Evolutionary conservation across 768 basidiomycete species (phyloP).

Genomic region (Psilocybe cyanescens): DNA sequence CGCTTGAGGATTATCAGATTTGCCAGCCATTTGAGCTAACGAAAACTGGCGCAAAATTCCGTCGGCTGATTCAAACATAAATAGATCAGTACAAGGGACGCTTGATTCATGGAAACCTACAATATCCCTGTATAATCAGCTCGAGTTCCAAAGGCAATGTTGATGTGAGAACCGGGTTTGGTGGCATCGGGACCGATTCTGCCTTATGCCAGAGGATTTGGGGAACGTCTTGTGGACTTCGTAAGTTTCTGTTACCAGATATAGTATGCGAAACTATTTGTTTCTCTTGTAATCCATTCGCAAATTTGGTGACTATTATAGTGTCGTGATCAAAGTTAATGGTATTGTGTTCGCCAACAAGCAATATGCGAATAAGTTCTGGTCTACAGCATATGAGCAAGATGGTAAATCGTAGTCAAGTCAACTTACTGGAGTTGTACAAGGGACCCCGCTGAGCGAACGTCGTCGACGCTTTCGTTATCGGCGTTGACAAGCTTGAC

Average conservation of each 20-base stretch:
- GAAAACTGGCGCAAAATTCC: slow-evolving; percentile 53
- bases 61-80: slow-evolving; percentile 43
- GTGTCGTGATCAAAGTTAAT: slow-evolving; percentile 22
- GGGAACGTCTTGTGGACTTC: slow-evolving; percentile 4
- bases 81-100: slow-evolving; percentile 11
- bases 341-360: slow-evolving; percentile 25
- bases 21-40: slow-evolving; percentile 40
- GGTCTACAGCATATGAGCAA: slow-evolving; percentile 17
- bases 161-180: slow-evolving; percentile 31
- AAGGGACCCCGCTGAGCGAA: neutral
- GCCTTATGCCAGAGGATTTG: slow-evolving; percentile 31
- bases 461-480: slow-evolving; percentile 28
- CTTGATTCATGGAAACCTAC: slow-evolving; percentile 40
- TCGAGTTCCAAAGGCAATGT: slow-evolving; percentile 62
- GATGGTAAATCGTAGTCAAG: neutral
- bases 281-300: slow-evolving; percentile 7
- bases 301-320: slow-evolving; percentile 15
- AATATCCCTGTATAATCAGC: slow-evolving; percentile 63
- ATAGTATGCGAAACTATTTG: slow-evolving; percentile 18
- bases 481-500: slow-evolving; percentile 38
- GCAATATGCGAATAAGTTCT: slow-evolving; percentile 21
- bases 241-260: slow-evolving; percentile 2
- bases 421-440: slow-evolving; percentile 16
- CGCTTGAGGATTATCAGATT: slow-evolving; percentile 19
- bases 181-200: neutral